Evolutionary conservation across 495 filamentous ascomycete genomes (phyloP).

Genomic region (Terfezia boudieri): DNA sequence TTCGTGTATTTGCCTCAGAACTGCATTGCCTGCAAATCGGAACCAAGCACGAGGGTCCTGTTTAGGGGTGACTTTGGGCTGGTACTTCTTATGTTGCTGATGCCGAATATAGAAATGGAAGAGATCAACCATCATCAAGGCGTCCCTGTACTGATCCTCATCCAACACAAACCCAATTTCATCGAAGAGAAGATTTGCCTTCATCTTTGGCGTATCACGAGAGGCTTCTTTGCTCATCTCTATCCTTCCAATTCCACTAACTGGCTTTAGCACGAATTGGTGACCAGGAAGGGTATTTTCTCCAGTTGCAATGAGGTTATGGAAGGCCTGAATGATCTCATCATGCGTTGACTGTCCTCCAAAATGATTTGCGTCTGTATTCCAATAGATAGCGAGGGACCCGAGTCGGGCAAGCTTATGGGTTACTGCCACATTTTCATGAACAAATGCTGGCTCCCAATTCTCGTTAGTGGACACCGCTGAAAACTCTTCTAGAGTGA

Average conservation of each 20-base stretch:
- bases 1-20: slow-evolving; percentile 83
- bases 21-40: slow-evolving; percentile 64
- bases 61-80: slow-evolving; percentile 66
- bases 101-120: slow-evolving; percentile 98
- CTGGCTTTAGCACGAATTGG: slow-evolving; percentile 87
- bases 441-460: slow-evolving; percentile 88
- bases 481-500: slow-evolving; percentile 86
- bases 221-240: slow-evolving; percentile 83
- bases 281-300: slow-evolving; percentile 34
- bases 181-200: slow-evolving; percentile 75
- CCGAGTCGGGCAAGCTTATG: slow-evolving; percentile 81
- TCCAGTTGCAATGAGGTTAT: slow-evolving; percentile 47
- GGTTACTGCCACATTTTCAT: slow-evolving; percentile 55
- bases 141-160: slow-evolving; percentile 90
- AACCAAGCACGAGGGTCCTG: slow-evolving; percentile 87
- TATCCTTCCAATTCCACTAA: slow-evolving; percentile 74
- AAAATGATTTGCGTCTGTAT: slow-evolving; percentile 69
- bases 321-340: slow-evolving; percentile 52
- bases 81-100: slow-evolving; percentile 85
- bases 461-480: slow-evolving; percentile 83
- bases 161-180: slow-evolving; percentile 90
- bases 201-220: slow-evolving; percentile 61
- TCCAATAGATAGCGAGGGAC: slow-evolving; percentile 86
- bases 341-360: slow-evolving; percentile 55
- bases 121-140: slow-evolving; percentile 87